These are phyloP conservation scores for Cryptococcus maquisensis DNA, from an alignment of 1,284 basidiomycete species.

Conservation along the genomic window DNA sequence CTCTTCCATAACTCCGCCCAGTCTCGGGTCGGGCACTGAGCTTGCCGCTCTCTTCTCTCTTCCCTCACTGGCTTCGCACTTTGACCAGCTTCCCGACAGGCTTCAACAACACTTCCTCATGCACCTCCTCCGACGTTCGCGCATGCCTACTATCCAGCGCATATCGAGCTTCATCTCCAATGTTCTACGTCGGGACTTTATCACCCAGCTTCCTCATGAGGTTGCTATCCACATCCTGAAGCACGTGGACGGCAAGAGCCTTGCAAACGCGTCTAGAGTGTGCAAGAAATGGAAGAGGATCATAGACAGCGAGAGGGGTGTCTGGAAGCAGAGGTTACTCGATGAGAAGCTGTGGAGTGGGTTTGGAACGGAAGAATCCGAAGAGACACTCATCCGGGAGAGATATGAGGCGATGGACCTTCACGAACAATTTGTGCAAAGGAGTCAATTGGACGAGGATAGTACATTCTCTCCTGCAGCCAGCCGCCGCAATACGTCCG, in stretches of 20 bases:
- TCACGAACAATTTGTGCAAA: slow-evolving; percentile 8
- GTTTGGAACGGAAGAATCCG: slow-evolving; percentile 43
- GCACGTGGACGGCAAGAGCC: slow-evolving; percentile 32
- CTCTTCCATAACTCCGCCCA: slow-evolving; percentile 11
- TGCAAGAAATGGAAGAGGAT: slow-evolving; percentile 39
- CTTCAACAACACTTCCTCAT: slow-evolving; percentile 48
- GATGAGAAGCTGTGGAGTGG: slow-evolving; percentile 42
- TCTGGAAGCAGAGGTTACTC: slow-evolving; percentile 42
- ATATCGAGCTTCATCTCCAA: slow-evolving; percentile 36
- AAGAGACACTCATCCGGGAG: slow-evolving; percentile 33
- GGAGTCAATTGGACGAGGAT: slow-evolving; percentile 28
- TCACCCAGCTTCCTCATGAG: slow-evolving; percentile 42
- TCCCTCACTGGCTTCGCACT: slow-evolving; percentile 37
- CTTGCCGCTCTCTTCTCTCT: slow-evolving; percentile 44
- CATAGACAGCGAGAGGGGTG: slow-evolving; percentile 39
- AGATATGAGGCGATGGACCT: slow-evolving; percentile 37
- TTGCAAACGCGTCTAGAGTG: slow-evolving; percentile 38
- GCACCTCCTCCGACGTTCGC: slow-evolving; percentile 45
- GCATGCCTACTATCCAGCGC: slow-evolving; percentile 46
- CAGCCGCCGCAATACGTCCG: background rate
- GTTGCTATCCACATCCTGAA: slow-evolving; percentile 44
- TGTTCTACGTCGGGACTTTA: slow-evolving; percentile 46
- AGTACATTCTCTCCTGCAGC: background rate
- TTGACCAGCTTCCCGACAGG: slow-evolving; percentile 45
- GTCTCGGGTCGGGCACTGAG: slow-evolving; percentile 40